Percentiles rank a stretch among this genome's conserved stretches.
phyloP scores from a whole-genome alignment of 2,329 filamentous ascomycete species.

The Onygenales sp. region DNA sequence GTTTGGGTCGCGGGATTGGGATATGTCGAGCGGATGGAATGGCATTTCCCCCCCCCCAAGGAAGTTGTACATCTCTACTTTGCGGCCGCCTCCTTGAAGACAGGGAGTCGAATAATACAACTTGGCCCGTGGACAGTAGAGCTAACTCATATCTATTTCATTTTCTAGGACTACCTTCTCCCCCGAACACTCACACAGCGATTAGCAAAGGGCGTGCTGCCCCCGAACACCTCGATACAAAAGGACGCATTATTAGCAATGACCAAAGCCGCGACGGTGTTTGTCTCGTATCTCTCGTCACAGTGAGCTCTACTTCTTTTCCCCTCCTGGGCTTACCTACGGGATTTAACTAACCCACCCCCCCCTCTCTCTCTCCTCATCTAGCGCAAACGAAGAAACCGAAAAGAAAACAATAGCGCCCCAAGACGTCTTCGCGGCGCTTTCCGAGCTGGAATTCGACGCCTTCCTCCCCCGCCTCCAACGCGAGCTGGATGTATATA shows the following conservation, averaged over 20 bases:
- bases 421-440: slow-evolving; percentile 50
- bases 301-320: slow-evolving; percentile 35
- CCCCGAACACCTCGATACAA: slow-evolving; percentile 55
- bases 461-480: slow-evolving; percentile 49
- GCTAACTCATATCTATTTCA: background rate
- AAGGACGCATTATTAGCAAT: slow-evolving; percentile 57
- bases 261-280: slow-evolving; percentile 57
- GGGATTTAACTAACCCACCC: slow-evolving; percentile 4
- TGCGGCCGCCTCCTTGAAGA: background rate
- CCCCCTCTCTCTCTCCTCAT: background rate
- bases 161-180: slow-evolving; percentile 48
- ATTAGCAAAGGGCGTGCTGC: slow-evolving; percentile 54
- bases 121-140: background rate
- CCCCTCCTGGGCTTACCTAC: background rate
- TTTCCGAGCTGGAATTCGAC: slow-evolving; percentile 53
- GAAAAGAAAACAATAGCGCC: slow-evolving; percentile 54
- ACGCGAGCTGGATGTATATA: slow-evolving; percentile 45
- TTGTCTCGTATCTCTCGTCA: slow-evolving; percentile 54
- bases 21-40: background rate
- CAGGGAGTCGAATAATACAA: background rate
- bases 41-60: background rate
- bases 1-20: too few species aligned
- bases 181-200: slow-evolving; percentile 54
- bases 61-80: background rate
- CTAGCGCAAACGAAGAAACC: slow-evolving; percentile 52